Evolutionary conservation across 495 filamentous ascomycete species (phyloP), one percentile per base, ranked within the genome.

Genomic region (Aspergillus cristatus): DNA sequence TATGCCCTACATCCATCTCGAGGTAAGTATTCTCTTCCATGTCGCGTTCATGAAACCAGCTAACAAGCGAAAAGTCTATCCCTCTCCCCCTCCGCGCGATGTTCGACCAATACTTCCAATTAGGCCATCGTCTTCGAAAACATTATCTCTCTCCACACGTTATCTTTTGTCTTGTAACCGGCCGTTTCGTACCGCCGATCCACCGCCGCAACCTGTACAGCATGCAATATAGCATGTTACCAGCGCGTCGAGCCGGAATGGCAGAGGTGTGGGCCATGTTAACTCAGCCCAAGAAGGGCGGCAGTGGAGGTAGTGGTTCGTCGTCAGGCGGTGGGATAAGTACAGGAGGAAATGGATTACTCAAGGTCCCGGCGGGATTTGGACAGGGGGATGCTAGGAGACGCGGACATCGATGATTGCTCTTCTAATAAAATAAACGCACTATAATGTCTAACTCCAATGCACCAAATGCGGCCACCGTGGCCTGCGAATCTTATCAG

Each of bases 151-250:
- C 86, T 0, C 87, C 86, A 0, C 72, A 78, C 12, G 93, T 99
- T 14, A 74, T 96, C 35, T 72, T 91, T 36, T 88, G 84, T 39
- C 76, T 99, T 2, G 66, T 87, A 18, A 95, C 87, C 1, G 91
- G 91, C 42, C 82, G 79, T 34, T 94, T 95, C 44, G 85, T 82
- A 16, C 86, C 86, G 4, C 90, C 93, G 0, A 90, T 99, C 24
- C 87, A 94, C 55, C 74, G 91, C 7, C 87, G 88, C 53, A 94
- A 87, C 53, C 68, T 99, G 31, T 99, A 99, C 62, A 89, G 85
- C 41, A 78, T 99, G 50, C 91, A 99, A 61, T 99, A 99, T 62
- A 91, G 84, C 64, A 97, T 97, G 93, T 69, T 99, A 20, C 91
- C 91, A 4, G 80, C 84, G 8, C 77, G 69, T 28, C 68, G 91